Conservation (phyloP, 148 eudicot species). For the Drosera capensis region DNA sequence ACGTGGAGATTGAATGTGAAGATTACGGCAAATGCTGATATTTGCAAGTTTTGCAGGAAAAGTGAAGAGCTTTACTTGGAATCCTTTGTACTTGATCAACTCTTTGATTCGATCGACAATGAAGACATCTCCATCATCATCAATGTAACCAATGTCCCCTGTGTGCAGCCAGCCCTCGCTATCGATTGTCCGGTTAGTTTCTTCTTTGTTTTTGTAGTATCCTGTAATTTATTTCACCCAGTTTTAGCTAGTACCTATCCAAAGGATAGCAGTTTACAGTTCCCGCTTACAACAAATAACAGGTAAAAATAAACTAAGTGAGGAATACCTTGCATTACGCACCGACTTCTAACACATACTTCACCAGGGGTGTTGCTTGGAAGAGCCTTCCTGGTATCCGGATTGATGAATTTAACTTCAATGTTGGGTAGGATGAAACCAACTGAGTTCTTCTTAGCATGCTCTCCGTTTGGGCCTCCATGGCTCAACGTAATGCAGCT, state of each 20-base stretch:
- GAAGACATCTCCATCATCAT: slow-evolving; percentile 85
- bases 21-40: neutral
- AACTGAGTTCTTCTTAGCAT: slow-evolving; percentile 77
- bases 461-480: slow-evolving; percentile 49
- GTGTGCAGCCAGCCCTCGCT: slow-evolving; percentile 88
- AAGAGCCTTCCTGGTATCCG: slow-evolving; percentile 50
- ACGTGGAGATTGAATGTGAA: neutral
- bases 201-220: slow-evolving; percentile 67
- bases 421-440: slow-evolving; percentile 82
- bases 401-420: slow-evolving; percentile 78
- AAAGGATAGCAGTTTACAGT: too few species aligned
- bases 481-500: slow-evolving; percentile 88
- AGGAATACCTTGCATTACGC: slow-evolving; percentile 86
- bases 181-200: slow-evolving; percentile 63
- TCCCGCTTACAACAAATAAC: too few species aligned
- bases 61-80: slow-evolving; percentile 36
- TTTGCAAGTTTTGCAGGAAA: neutral
- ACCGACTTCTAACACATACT: slow-evolving; percentile 76
- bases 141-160: slow-evolving; percentile 85
- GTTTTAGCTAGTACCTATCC: too few species aligned
- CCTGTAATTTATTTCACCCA: slow-evolving; percentile 19
- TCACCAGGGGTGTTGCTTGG: slow-evolving; percentile 74
- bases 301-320: too few species aligned
- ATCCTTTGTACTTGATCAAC: slow-evolving; percentile 87
- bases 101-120: slow-evolving; percentile 92